Evolutionary conservation across 2,329 filamentous ascomycete species (phyloP).

Genomic region (Cladophialophora exuberans): DNA sequence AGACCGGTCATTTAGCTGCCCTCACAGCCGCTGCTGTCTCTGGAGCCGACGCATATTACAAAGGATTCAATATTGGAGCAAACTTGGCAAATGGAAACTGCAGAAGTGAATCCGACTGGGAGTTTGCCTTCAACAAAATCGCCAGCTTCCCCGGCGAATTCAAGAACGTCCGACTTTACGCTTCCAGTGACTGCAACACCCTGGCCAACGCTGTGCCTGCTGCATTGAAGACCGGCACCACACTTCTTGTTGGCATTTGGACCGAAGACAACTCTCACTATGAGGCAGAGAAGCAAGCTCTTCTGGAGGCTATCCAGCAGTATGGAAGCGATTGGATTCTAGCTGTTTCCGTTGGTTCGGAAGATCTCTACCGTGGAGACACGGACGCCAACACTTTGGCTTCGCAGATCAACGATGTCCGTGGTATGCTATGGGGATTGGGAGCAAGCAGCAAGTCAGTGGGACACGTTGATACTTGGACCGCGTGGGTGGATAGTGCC

Average conservation of each 20-base stretch:
- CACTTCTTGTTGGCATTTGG: conserved; percentile 69
- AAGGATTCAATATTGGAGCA: conserved; percentile 38
- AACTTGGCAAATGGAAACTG: conserved; percentile 35
- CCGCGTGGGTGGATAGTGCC: conserved; percentile 61
- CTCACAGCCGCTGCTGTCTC: conserved; percentile 18
- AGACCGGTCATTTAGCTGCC: conserved; percentile 29
- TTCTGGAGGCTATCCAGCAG: conserved; percentile 59
- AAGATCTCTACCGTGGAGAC: conserved; percentile 66
- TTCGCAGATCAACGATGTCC: conserved; percentile 54
- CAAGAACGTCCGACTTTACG: conserved; percentile 36
- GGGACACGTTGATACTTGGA: conserved; percentile 72
- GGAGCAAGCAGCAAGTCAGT: conserved; percentile 54
- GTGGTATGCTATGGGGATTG: conserved; percentile 54
- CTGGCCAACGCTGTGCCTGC: conserved; percentile 57
- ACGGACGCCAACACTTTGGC: conserved; percentile 46
- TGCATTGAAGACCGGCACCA: conserved; percentile 62
- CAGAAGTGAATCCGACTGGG: conserved; percentile 36
- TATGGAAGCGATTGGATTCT: conserved; percentile 64
- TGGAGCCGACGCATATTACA: conserved; percentile 34
- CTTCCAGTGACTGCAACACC: conserved; percentile 50
- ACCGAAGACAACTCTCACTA: conserved; percentile 53
- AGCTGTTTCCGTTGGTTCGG: conserved; percentile 67
- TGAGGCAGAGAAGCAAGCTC: conserved; percentile 62
- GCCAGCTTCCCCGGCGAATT: conserved; percentile 36
- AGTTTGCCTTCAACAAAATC: conserved; percentile 35